Percentiles rank a stretch among this genome's conserved stretches.
These are phyloP conservation scores for Hypoxylon lienhwacheense DNA, from an alignment of 495 filamentous ascomycete species.

Conservation along the genomic window DNA sequence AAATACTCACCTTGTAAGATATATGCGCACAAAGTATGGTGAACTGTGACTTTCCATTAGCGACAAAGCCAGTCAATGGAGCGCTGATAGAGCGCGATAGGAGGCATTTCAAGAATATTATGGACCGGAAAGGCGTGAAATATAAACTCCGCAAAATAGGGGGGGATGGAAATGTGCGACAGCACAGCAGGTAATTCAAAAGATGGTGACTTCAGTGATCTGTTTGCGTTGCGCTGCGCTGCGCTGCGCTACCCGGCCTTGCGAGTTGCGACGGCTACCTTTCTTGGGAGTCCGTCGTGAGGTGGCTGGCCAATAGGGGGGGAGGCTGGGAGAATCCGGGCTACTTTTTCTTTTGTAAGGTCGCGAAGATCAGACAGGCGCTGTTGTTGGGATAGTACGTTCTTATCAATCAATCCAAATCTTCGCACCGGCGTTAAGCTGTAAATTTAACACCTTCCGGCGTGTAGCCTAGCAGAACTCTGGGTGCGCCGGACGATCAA, in stretches of 20 bases:
- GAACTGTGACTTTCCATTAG: no score
- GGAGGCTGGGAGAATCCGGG: not conserved
- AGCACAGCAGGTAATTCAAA: conserved; percentile 1
- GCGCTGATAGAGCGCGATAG: no score
- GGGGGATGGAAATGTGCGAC: not conserved
- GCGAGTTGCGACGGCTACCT: conserved; percentile 9
- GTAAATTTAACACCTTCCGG: no score
- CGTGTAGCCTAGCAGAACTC: conserved; percentile 6
- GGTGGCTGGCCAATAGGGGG: conserved; percentile 24
- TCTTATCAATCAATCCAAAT: not conserved
- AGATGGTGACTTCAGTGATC: not conserved
- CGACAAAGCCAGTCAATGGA: no score
- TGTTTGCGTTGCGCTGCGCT: conserved; percentile 13
- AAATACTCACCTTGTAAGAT: no score
- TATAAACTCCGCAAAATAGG: not conserved
- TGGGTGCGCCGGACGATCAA: conserved; percentile 1
- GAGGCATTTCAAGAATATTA: no score
- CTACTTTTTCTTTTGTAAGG: not conserved
- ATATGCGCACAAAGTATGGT: no score
- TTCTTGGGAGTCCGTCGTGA: not conserved
- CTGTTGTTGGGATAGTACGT: not conserved
- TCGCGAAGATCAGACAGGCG: conserved; percentile 3
- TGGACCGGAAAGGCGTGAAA: no score
- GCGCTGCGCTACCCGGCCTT: conserved; percentile 11
- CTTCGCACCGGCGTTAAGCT: not conserved